Evolutionary conservation across 805 yeast genomes (phyloP).

Genomic region (Wickerhamomyces chaumierensis): DNA sequence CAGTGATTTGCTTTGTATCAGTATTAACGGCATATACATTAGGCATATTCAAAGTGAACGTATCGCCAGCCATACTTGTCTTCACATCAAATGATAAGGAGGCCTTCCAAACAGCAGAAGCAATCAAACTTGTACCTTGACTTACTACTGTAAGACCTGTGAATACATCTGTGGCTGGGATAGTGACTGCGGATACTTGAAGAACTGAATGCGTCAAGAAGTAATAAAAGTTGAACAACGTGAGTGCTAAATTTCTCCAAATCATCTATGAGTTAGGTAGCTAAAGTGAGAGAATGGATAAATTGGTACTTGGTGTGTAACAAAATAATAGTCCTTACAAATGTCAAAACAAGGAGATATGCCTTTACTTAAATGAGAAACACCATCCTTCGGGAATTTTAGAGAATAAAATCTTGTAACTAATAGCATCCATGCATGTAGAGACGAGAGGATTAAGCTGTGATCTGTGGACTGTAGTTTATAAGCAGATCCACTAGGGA

Average conservation of each 20-base stretch:
- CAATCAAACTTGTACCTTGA: not conserved
- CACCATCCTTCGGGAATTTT: no score
- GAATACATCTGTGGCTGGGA: not conserved
- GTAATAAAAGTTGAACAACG: not conserved
- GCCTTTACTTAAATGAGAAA: no score
- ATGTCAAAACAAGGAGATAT: no score
- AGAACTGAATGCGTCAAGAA: not conserved
- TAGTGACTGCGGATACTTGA: not conserved
- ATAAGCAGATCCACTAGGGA: no score
- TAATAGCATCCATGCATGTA: no score
- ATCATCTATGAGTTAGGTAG: not conserved
- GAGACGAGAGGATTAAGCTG: no score
- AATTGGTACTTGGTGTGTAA: not conserved
- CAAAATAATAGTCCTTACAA: no score
- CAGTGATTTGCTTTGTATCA: constrained; percentile 10
- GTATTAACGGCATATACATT: constrained; percentile 21
- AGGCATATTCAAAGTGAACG: constrained; percentile 19
- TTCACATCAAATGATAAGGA: constrained; percentile 18
- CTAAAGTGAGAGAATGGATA: not conserved
- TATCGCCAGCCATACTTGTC: constrained; percentile 10
- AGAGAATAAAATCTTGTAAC: no score
- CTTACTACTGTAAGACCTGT: not conserved
- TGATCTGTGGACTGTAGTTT: no score
- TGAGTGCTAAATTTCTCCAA: not conserved
- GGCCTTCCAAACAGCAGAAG: constrained; percentile 22